A percentile compares a stretch with the other conserved stretches of the same genome.
phyloP scores from a whole-genome alignment of 2,329 filamentous ascomycete species.

The Monilinia fructicola region DNA sequence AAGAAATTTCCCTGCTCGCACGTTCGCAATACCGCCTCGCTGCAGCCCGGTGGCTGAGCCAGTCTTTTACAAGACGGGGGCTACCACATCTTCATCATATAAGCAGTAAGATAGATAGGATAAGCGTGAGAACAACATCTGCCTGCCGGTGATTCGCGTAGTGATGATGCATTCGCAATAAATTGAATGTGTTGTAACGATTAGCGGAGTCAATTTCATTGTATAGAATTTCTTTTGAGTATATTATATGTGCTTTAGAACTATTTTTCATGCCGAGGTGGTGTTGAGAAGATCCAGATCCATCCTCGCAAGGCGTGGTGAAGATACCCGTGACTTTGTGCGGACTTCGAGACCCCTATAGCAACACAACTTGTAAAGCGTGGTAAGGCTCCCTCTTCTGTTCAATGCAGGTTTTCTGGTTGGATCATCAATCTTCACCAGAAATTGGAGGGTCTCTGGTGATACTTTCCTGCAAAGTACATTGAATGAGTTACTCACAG shows the following conservation, averaged over 20 bases:
- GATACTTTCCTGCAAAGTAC: background rate
- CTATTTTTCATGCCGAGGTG: background rate
- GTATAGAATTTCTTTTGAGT: background rate
- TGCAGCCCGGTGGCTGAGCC: background rate
- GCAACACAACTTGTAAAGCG: too few relatives aligned
- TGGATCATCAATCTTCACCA: too few relatives aligned
- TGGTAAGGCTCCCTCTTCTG: too few relatives aligned
- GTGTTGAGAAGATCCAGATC: background rate
- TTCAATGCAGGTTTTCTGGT: too few relatives aligned
- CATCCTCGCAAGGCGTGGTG: background rate
- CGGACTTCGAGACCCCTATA: background rate
- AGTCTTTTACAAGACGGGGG: background rate
- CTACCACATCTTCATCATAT: too few relatives aligned
- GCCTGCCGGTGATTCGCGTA: background rate
- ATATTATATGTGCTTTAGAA: background rate
- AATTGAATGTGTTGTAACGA: background rate
- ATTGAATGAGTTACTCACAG: background rate
- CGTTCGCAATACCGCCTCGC: constrained; percentile 2
- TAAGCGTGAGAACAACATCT: background rate
- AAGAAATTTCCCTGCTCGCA: constrained; percentile 7
- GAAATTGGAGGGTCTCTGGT: too few relatives aligned
- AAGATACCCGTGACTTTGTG: too few relatives aligned
- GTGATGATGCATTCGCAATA: constrained; percentile 10
- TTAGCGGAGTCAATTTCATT: background rate
- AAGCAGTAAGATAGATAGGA: background rate